Evolutionary conservation across 495 filamentous ascomycete species (phyloP), one percentile per base, ranked within the genome.

Genomic region (Beverwykella pulmonaria): DNA sequence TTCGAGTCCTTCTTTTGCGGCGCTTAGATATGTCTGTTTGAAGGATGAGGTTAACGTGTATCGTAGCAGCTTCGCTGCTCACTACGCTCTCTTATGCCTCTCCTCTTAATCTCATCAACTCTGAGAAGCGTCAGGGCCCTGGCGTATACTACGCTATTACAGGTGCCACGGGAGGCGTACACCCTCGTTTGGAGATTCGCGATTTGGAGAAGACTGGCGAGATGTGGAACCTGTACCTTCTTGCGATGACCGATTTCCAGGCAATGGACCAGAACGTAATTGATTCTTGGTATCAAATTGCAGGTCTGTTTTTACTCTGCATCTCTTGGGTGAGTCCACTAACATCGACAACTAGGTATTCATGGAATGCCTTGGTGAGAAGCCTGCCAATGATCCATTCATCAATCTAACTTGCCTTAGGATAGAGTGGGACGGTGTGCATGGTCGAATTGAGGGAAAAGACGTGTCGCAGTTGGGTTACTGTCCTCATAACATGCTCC

Each of bases 221-320:
- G 30, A 73, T 75, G 68, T 76, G 71, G 68, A 76, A 71, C 12
- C 64, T 76, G 14, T 68, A 74, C 20, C 52, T 76, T 1, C 61
- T 76, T 4, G 73, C 68, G 12, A 61, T 76, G 66, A 62, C 68
- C 23, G 53, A 66, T 12, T 73, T 75, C 47, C 65, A 74, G 17
- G 66, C 62, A 1, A 69, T 61, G 60, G 17, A 59, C 6, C 74
- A 76, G 46, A 67, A 44, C 26, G 39, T 29, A 19, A 66, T 70
- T 34, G 68, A 50, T 25, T 73, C 71, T 1, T 76, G 67, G 55
- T 75, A 73, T 62, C 73, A 75, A 59, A 76, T 76, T 39, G 69
- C 71, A 53, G 74, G 32, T 34, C 32, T 34, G 32, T 34, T 34
- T 34, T 34, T 12, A 5, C 12, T 34, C 32, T 34, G 12, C 32